A percentile compares a stretch with the other conserved stretches of the same genome.
Evolutionary conservation across 495 filamentous ascomycete genomes (phyloP).

Genomic region (Aspergillus ellipticus): DNA sequence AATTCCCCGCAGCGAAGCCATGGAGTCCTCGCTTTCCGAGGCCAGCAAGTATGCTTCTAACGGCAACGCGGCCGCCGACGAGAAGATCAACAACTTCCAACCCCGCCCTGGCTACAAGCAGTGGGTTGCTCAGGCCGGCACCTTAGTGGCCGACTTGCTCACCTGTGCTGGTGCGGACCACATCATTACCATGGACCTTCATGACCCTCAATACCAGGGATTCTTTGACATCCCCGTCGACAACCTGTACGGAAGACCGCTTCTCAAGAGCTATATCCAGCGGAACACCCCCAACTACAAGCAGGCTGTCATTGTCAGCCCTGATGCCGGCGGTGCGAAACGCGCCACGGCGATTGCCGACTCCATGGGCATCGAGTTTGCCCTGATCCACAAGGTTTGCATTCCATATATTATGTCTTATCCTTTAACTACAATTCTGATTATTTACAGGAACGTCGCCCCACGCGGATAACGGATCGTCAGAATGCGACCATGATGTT

Average conservation of each 20-base stretch:
- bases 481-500: conserved; percentile 99
- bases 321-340: conserved; percentile 95
- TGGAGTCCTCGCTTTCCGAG: conserved; percentile 54
- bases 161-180: conserved; percentile 97
- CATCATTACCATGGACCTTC: conserved; percentile 91
- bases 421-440: conserved; percentile 17
- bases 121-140: conserved; percentile 97
- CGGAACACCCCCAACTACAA: conserved; percentile 82
- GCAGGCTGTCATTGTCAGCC: conserved; percentile 88
- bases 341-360: conserved; percentile 96
- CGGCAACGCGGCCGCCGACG: conserved; percentile 43
- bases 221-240: conserved; percentile 99
- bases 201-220: conserved; percentile 97
- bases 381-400: conserved; percentile 93
- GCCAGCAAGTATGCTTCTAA: conserved; percentile 24
- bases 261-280: conserved; percentile 87
- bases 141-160: conserved; percentile 87
- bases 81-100: conserved; percentile 60
- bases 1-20: conserved; percentile 55
- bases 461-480: conserved; percentile 87
- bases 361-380: conserved; percentile 85
- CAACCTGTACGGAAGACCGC: conserved; percentile 85
- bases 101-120: conserved; percentile 92
- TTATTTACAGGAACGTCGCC: conserved; percentile 75
- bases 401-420: conserved; percentile 15